Percentiles rank a stretch among this genome's conserved stretches.
These are phyloP conservation scores for Martiniozyma abietophila DNA, from an alignment of 805 yeast genomes.

Conservation along the genomic window DNA sequence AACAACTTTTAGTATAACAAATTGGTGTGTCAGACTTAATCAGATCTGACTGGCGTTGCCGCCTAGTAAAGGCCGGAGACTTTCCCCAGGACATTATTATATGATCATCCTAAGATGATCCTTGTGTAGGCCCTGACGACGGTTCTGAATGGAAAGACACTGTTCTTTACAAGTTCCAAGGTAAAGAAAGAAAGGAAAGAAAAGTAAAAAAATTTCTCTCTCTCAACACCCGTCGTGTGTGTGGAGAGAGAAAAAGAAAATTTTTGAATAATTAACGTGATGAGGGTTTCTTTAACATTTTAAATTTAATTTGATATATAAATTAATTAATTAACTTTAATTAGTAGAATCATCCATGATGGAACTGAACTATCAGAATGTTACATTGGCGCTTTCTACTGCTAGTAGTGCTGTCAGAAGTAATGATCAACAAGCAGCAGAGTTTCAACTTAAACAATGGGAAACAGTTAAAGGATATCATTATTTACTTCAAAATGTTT, in stretches of 20 bases:
- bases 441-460: constrained; percentile 61
- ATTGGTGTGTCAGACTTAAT: constrained; percentile 2
- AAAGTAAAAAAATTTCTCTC: too few relatives aligned
- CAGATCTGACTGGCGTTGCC: constrained; percentile 20
- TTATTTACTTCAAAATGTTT: constrained; percentile 35
- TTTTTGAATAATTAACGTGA: too few relatives aligned
- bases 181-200: too few relatives aligned
- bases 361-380: constrained; percentile 12
- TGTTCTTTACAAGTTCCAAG: not conserved
- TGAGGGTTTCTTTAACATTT: too few relatives aligned
- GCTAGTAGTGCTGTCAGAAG: constrained; percentile 46
- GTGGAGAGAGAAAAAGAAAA: constrained; percentile 3
- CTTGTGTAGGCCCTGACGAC: constrained; percentile 19
- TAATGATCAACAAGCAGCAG: constrained; percentile 53
- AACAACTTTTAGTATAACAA: not conserved
- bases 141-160: constrained; percentile 17
- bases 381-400: constrained; percentile 33
- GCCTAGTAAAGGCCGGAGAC: constrained; percentile 23
- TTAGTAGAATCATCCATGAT: not conserved
- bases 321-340: not conserved
- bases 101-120: constrained; percentile 7
- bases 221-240: too few relatives aligned
- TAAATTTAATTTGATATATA: too few relatives aligned
- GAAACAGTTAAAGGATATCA: constrained; percentile 38
- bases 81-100: constrained; percentile 22